A percentile compares a stretch with the other conserved stretches of the same genome.
Evolutionary conservation across 225 moss, liverwort and hornwort species (phyloP).

Genomic region (Polytrichum formosum): DNA sequence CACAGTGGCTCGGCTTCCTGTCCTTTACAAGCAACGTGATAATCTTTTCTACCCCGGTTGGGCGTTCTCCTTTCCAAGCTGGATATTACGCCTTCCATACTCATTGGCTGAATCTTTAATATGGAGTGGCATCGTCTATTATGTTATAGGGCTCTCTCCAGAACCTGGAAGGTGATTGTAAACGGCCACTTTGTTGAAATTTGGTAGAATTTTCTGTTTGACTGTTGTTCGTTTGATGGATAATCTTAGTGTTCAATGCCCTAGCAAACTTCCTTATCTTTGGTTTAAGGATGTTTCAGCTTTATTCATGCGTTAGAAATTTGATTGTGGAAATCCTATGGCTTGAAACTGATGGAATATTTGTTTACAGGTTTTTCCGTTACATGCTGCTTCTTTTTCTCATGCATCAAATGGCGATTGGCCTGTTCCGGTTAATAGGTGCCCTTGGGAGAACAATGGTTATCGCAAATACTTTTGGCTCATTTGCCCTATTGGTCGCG

Average conservation of each 20-base stretch:
- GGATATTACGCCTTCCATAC: conserved; percentile 72
- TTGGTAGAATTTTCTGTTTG: too few species aligned
- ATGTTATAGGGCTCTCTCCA: conserved; percentile 62
- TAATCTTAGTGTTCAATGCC: background rate
- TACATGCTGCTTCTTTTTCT: conserved; percentile 62
- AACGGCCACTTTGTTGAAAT: background rate
- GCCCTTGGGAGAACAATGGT: conserved; percentile 83
- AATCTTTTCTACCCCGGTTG: conserved; percentile 83
- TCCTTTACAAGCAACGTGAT: conserved; percentile 91
- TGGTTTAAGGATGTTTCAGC: too few species aligned
- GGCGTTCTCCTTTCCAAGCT: conserved; percentile 76
- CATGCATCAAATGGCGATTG: conserved; percentile 85
- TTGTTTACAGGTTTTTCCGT: conserved; percentile 63
- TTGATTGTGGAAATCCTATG: background rate
- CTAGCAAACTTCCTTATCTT: background rate
- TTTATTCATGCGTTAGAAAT: background rate
- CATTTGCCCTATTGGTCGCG: conserved; percentile 62
- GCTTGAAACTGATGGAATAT: conserved; percentile 4
- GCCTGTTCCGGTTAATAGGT: conserved; percentile 80
- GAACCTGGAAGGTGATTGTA: conserved; percentile 66
- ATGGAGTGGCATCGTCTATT: conserved; percentile 79
- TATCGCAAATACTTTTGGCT: conserved; percentile 77
- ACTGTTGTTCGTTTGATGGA: background rate
- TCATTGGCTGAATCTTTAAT: conserved; percentile 67
- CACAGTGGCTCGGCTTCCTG: conserved; percentile 74